These are phyloP conservation scores for Posidonia oceanica DNA, from an alignment of 116 monocot species.

Conservation along the genomic window DNA sequence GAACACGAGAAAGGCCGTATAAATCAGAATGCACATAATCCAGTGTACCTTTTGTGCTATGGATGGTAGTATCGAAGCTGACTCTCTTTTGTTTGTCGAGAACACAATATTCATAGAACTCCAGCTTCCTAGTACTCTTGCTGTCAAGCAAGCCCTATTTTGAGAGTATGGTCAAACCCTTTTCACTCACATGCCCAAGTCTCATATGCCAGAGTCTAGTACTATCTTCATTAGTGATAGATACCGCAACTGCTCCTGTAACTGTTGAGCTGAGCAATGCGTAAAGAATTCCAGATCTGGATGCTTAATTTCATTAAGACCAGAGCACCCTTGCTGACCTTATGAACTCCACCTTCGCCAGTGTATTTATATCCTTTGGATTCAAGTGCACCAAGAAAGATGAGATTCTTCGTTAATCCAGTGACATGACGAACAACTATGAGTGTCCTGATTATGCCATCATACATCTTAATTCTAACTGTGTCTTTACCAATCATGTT, in stretches of 20 bases:
- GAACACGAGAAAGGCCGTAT: too few species aligned
- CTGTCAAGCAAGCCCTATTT: too few species aligned
- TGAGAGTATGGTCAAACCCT: too few species aligned
- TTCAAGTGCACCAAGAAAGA: neutral
- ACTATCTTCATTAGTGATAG: neutral
- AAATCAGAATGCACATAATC: too few species aligned
- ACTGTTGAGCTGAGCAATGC: too few species aligned
- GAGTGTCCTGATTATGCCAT: neutral
- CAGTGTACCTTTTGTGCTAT: too few species aligned
- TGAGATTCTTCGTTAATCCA: neutral
- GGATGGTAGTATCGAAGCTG: too few species aligned
- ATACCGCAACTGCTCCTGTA: neutral
- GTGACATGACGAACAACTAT: neutral
- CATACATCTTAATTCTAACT: neutral
- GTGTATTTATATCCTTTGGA: neutral
- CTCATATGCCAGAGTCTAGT: constrained; percentile 9
- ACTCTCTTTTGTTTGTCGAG: too few species aligned
- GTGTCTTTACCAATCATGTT: neutral
- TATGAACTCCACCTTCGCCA: neutral
- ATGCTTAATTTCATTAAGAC: neutral
- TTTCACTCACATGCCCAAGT: constrained; percentile 3
- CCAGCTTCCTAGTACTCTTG: too few species aligned
- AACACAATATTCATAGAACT: too few species aligned
- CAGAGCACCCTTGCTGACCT: neutral
- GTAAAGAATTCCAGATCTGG: neutral